Conservation (phyloP, 139 green algal species). For the Tetraselmis striata region DNA sequence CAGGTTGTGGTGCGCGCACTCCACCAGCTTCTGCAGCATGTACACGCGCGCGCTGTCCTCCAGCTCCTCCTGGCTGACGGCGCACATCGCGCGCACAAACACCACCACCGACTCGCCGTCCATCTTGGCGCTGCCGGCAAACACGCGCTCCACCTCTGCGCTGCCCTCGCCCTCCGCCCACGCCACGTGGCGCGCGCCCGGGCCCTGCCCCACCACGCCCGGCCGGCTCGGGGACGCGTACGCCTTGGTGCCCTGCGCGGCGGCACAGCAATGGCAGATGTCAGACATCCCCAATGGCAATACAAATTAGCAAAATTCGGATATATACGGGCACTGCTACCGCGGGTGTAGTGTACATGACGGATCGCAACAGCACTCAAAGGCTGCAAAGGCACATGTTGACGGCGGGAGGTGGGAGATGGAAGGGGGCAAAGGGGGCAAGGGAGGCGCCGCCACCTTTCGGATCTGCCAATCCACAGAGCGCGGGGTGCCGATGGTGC, state of each 20-base stretch:
- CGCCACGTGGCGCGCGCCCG: not conserved
- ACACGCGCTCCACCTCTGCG: constrained; percentile 1
- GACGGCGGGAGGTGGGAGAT: too few relatives aligned
- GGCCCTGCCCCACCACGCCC: not conserved
- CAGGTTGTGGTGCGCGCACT: constrained; percentile 76
- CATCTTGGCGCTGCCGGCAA: constrained; percentile 33
- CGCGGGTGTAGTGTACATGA: too few relatives aligned
- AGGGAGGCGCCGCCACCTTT: not conserved
- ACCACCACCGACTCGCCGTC: constrained; percentile 85
- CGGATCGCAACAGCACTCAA: too few relatives aligned
- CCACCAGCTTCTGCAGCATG: constrained; percentile 65
- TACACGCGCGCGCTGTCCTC: constrained; percentile 47
- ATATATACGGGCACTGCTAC: too few relatives aligned
- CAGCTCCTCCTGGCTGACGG: constrained; percentile 76
- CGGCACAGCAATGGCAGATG: not conserved
- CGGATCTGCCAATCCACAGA: not conserved
- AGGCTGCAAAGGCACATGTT: too few relatives aligned
- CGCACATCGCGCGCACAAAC: constrained; percentile 82
- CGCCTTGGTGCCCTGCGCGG: not conserved
- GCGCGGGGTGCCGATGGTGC: not conserved
- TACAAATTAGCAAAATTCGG: too few relatives aligned
- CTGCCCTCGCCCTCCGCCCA: constrained; percentile 17
- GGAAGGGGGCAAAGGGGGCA: too few relatives aligned
- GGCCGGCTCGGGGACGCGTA: not conserved
- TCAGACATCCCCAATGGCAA: too few relatives aligned